Evolutionary conservation across 257 asterid species (phyloP).

Genomic region (Thymus mandschuricus): DNA sequence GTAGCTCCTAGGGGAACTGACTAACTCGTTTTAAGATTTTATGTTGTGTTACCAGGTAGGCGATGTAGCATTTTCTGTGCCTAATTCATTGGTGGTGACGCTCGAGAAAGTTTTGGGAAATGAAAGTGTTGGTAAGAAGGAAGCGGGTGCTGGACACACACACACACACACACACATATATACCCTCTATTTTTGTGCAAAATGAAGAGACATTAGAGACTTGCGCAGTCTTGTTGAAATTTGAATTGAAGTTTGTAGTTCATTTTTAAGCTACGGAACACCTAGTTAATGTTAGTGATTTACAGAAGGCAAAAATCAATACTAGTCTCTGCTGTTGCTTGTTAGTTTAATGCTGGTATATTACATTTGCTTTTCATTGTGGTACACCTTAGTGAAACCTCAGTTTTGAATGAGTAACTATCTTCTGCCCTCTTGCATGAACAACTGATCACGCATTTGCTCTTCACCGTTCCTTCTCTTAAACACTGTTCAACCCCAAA

Average conservation of each 20-base stretch:
- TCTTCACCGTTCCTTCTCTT: slow-evolving; percentile 8
- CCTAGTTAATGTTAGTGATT: not conserved
- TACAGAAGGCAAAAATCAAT: slow-evolving; percentile 7
- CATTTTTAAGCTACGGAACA: slow-evolving; percentile 7
- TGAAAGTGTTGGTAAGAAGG: slow-evolving; percentile 75
- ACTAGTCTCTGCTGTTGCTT: slow-evolving; percentile 25
- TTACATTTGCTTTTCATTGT: not conserved
- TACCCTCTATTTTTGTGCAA: slow-evolving; percentile 17
- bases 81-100: slow-evolving; percentile 89
- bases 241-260: slow-evolving; percentile 9
- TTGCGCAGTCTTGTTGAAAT: slow-evolving; percentile 10
- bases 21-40: slow-evolving; percentile 9
- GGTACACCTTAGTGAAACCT: slow-evolving; percentile 1
- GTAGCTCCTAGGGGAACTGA: not conserved
- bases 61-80: slow-evolving; percentile 83
- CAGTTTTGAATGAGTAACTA: not conserved
- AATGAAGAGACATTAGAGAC: not conserved
- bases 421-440: slow-evolving; percentile 6
- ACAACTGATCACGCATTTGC: slow-evolving; percentile 12
- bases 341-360: slow-evolving; percentile 15
- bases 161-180: not conserved
- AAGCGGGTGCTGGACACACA: slow-evolving; percentile 5
- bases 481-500: not conserved
- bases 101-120: slow-evolving; percentile 95
- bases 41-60: slow-evolving; percentile 59